Percentiles rank a stretch among this genome's conserved stretches.
Conservation (phyloP, 768 basidiomycete species). For the Auricularia cornea region DNA sequence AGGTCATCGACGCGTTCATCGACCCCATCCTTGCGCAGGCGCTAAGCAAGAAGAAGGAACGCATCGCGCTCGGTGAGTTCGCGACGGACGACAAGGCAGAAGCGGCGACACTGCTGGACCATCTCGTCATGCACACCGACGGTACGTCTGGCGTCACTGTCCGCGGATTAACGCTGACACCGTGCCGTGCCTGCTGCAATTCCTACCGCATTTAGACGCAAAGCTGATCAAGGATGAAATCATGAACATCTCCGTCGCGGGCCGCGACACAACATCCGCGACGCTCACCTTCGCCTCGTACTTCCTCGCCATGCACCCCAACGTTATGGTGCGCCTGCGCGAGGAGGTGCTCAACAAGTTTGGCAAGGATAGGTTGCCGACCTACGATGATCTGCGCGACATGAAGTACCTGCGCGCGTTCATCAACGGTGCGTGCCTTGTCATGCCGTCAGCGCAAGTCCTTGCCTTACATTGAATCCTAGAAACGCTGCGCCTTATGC, state of each 20-base stretch:
- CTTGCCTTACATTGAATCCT: neutral
- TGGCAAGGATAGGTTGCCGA: conserved; percentile 36
- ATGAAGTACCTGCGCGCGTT: conserved; percentile 54
- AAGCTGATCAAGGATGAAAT: conserved; percentile 42
- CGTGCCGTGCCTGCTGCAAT: too few species aligned
- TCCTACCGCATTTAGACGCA: conserved; percentile 22
- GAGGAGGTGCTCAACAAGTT: conserved; percentile 41
- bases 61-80: conserved; percentile 27
- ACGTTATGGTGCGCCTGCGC: conserved; percentile 37
- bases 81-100: conserved; percentile 30
- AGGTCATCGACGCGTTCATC: conserved; percentile 41
- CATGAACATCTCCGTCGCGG: conserved; percentile 38
- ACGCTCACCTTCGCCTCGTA: conserved; percentile 47
- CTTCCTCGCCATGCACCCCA: conserved; percentile 45
- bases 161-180: conserved; percentile 1
- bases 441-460: neutral
- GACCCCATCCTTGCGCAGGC: conserved; percentile 46
- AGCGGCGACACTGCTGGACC: conserved; percentile 39
- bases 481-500: conserved; percentile 49
- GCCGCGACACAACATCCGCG: conserved; percentile 37
- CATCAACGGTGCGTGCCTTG: conserved; percentile 40
- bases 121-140: conserved; percentile 46
- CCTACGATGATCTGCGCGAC: conserved; percentile 45
- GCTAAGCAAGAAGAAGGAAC: conserved; percentile 31
- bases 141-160: conserved; percentile 25